A percentile compares a stretch with the other conserved stretches of the same genome.
phyloP scores from a whole-genome alignment of 2,329 filamentous ascomycete species.

The Neofusicoccum cordaticola region DNA sequence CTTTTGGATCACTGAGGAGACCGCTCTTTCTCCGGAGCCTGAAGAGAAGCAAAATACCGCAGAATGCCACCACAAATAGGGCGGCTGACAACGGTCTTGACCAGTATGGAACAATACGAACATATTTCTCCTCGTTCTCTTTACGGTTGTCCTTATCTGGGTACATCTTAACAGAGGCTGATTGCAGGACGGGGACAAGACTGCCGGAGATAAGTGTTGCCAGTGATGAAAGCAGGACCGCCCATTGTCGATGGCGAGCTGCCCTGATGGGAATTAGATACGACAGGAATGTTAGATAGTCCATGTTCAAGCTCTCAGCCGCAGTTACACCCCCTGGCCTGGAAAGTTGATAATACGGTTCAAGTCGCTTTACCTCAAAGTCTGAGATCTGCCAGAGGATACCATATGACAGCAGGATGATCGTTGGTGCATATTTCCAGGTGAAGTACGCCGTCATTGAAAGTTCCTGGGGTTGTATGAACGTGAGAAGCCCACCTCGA shows the following conservation, averaged over 20 bases:
- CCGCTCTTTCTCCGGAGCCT: conserved; percentile 64
- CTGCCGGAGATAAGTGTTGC: conserved; percentile 65
- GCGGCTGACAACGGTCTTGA: conserved; percentile 60
- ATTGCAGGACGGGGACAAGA: conserved; percentile 65
- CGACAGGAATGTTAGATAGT: conserved; percentile 68
- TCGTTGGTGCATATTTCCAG: conserved; percentile 42
- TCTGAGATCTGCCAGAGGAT: conserved; percentile 51
- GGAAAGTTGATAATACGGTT: conserved; percentile 48
- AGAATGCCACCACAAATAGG: conserved; percentile 56
- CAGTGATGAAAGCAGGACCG: conserved; percentile 65
- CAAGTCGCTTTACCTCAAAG: conserved; percentile 51
- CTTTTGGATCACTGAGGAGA: conserved; percentile 65
- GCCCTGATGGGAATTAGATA: conserved; percentile 64
- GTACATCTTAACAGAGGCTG: conserved; percentile 58
- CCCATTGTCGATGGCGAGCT: conserved; percentile 62
- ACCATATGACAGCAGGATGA: conserved; percentile 49
- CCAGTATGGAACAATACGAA: conserved; percentile 57
- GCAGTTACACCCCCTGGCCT: conserved; percentile 36
- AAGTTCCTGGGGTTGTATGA: conserved; percentile 30
- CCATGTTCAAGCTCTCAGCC: conserved; percentile 63
- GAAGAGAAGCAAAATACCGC: conserved; percentile 58
- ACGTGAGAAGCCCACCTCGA: conserved; percentile 29
- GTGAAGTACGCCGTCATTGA: conserved; percentile 32
- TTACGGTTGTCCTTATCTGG: conserved; percentile 51
- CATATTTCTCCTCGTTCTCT: conserved; percentile 49